phyloP scores from a whole-genome alignment of 2,329 filamentous ascomycete genomes.

The Calonectria hawksworthii region DNA sequence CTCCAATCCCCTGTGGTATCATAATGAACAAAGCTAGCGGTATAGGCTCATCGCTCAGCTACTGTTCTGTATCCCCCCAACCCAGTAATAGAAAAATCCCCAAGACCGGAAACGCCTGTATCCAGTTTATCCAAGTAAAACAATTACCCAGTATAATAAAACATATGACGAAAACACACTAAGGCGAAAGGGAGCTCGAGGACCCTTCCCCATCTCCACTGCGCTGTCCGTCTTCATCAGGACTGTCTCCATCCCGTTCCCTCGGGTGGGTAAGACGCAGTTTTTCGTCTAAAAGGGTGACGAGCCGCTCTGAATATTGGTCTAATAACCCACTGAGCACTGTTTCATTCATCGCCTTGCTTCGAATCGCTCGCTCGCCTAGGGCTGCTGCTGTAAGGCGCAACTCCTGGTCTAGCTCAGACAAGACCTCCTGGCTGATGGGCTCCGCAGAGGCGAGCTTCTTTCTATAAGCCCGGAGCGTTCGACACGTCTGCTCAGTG shows the following conservation, averaged over 20 bases:
- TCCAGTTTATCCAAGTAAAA: slow-evolving; percentile 31
- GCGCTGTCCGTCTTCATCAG: slow-evolving; percentile 48
- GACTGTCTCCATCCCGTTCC: slow-evolving; percentile 48
- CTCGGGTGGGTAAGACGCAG: slow-evolving; percentile 63
- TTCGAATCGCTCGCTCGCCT: slow-evolving; percentile 68
- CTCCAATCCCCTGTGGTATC: slow-evolving; percentile 54
- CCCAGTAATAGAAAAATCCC: slow-evolving; percentile 29
- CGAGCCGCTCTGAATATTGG: slow-evolving; percentile 80
- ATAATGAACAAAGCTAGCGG: slow-evolving; percentile 46
- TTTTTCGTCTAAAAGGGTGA: slow-evolving; percentile 80
- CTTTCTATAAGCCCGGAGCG: slow-evolving; percentile 73
- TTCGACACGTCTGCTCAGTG: slow-evolving; percentile 75
- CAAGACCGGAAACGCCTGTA: slow-evolving; percentile 37
- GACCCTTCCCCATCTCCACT: slow-evolving; percentile 50
- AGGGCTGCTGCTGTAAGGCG: slow-evolving; percentile 73
- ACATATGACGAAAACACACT: slow-evolving; percentile 38
- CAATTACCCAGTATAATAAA: slow-evolving; percentile 31
- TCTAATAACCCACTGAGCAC: slow-evolving; percentile 76
- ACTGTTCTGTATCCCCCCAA: slow-evolving; percentile 33
- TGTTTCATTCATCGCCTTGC: slow-evolving; percentile 69
- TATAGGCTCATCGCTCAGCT: slow-evolving; percentile 33
- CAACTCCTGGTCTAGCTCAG: slow-evolving; percentile 75
- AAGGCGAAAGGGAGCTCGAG: slow-evolving; percentile 53
- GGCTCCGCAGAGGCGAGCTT: slow-evolving; percentile 71
- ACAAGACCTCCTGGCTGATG: slow-evolving; percentile 70